Evolutionary conservation across 1,139 yeast genomes (phyloP).

Genomic region (Kurtzmaniella quercitrusa): DNA sequence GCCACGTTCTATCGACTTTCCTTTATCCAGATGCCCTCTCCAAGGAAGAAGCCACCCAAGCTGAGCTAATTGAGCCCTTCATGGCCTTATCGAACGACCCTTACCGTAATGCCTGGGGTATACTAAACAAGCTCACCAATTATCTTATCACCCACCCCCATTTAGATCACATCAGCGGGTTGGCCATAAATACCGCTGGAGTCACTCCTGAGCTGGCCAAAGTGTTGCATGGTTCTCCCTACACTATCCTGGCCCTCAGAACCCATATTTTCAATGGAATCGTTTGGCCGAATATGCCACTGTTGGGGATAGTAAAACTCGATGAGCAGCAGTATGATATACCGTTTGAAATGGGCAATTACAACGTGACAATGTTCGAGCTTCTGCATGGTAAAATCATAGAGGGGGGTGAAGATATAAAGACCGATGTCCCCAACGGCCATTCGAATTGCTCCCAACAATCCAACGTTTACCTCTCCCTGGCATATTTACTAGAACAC

Average conservation of each 20-base stretch:
- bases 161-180: constrained; percentile 70
- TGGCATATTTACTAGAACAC: constrained; percentile 52
- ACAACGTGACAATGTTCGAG: constrained; percentile 28
- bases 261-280: constrained; percentile 64
- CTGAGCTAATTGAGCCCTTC: constrained; percentile 28
- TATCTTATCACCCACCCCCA: constrained; percentile 80
- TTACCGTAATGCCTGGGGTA: constrained; percentile 17
- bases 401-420: not conserved
- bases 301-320: constrained; percentile 26
- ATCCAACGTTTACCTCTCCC: constrained; percentile 23
- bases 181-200: constrained; percentile 69
- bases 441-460: not conserved
- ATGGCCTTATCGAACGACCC: constrained; percentile 14
- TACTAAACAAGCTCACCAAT: constrained; percentile 35
- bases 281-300: constrained; percentile 74
- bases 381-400: constrained; percentile 34
- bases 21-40: constrained; percentile 25
- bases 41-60: constrained; percentile 16
- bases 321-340: constrained; percentile 15
- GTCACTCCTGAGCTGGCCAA: constrained; percentile 31
- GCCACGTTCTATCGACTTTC: not conserved
- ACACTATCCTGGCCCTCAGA: constrained; percentile 51
- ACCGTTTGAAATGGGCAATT: constrained; percentile 15
- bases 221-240: constrained; percentile 48
- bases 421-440: not conserved